Evolutionary conservation across 306 rosid genomes (phyloP).

Genomic region (Pterocarpus santalinus): DNA sequence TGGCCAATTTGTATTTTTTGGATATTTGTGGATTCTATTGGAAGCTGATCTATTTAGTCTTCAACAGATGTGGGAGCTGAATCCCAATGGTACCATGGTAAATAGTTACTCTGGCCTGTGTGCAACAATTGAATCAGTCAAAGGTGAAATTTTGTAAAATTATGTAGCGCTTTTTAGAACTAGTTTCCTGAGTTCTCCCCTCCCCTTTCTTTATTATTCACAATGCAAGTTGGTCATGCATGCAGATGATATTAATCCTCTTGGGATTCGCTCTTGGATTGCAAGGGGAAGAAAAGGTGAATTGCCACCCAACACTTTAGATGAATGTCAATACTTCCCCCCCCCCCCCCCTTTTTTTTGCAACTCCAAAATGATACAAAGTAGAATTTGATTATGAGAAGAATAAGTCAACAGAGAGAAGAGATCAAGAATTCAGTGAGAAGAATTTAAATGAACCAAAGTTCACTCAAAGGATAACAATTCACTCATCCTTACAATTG

Average conservation of each 20-base stretch:
- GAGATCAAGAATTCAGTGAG: too few relatives aligned
- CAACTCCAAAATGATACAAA: too few relatives aligned
- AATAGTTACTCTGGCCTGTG: conserved; percentile 85
- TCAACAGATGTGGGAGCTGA: conserved; percentile 79
- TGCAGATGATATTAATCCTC: conserved; percentile 58
- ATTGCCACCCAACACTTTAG: background rate
- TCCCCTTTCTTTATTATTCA: conserved; percentile 8
- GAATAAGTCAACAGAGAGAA: too few relatives aligned
- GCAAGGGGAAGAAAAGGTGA: conserved; percentile 82
- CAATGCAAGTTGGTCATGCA: conserved; percentile 43
- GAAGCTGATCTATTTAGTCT: conserved; percentile 45
- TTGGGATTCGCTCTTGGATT: conserved; percentile 82
- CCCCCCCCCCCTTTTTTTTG: too few relatives aligned
- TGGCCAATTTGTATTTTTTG: conserved; percentile 18
- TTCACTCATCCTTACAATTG: too few relatives aligned
- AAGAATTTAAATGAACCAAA: too few relatives aligned
- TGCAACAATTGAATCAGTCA: conserved; percentile 61
- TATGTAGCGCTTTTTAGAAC: background rate
- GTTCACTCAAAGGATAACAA: too few relatives aligned
- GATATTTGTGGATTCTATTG: conserved; percentile 35
- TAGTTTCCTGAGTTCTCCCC: conserved; percentile 6
- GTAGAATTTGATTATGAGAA: too few relatives aligned
- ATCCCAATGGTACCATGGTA: conserved; percentile 74
- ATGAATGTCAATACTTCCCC: background rate
- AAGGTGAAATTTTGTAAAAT: conserved; percentile 56